Conservation (phyloP, 2,329 filamentous ascomycete genomes). For the Cadophora sp. region DNA sequence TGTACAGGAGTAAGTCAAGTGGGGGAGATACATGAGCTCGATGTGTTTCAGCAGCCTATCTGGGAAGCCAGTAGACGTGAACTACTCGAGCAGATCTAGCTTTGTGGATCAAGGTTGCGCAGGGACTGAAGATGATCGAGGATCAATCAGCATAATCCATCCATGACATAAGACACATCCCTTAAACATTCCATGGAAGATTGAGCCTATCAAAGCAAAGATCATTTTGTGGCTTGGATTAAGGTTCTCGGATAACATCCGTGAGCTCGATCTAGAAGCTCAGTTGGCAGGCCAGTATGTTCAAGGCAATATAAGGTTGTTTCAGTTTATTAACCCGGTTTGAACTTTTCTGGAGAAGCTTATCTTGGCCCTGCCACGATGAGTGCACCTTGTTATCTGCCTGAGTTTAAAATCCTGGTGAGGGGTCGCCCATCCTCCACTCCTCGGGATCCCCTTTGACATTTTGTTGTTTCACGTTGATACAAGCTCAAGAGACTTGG, state of each 20-base stretch:
- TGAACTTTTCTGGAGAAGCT: background rate
- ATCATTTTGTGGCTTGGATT: background rate
- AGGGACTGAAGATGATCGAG: background rate
- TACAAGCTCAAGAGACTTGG: background rate
- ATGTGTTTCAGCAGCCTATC: background rate
- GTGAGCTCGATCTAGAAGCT: background rate
- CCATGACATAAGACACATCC: background rate
- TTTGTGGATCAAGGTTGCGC: background rate
- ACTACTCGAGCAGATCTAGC: background rate
- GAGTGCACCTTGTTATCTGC: background rate
- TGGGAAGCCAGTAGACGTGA: background rate
- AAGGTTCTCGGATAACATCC: background rate
- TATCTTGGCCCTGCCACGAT: background rate
- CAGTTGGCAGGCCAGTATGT: background rate
- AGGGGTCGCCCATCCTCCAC: background rate
- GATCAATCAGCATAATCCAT: background rate
- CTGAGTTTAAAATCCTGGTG: background rate
- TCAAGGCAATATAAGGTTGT: background rate
- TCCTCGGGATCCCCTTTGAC: background rate
- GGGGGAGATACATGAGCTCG: background rate
- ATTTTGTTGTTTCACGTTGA: background rate
- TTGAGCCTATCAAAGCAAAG: background rate
- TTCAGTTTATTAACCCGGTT: conserved; percentile 1
- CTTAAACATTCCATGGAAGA: background rate
- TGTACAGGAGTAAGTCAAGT: background rate